Evolutionary conservation across 768 basidiomycete species (phyloP).

Genomic region (Amyloporia xantha): DNA sequence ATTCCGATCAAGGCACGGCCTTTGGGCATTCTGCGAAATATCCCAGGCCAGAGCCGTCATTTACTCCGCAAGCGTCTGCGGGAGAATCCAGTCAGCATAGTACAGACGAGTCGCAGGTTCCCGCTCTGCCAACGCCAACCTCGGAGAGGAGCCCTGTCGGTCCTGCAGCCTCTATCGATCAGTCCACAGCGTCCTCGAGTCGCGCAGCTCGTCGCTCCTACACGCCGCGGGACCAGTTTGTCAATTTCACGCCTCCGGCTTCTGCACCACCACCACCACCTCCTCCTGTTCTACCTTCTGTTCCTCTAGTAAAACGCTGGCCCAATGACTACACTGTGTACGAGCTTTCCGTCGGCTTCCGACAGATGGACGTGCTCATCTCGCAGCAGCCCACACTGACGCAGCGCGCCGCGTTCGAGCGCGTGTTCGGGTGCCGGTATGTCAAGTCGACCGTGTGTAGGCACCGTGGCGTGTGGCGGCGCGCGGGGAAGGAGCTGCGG

Average conservation of each 20-base stretch:
- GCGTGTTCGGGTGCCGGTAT: slow-evolving; percentile 63
- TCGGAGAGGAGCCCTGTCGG: background rate
- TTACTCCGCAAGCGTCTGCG: background rate
- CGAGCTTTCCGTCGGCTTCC: slow-evolving; percentile 58
- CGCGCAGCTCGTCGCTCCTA: background rate
- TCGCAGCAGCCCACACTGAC: slow-evolving; percentile 38
- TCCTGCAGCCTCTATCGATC: background rate
- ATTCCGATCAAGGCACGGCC: background rate
- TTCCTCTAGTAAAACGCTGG: slow-evolving; percentile 63
- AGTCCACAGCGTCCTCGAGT: background rate
- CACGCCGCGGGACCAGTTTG: background rate
- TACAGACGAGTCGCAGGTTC: background rate
- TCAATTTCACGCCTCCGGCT: background rate
- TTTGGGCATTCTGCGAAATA: background rate
- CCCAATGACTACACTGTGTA: slow-evolving; percentile 70
- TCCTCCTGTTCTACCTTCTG: slow-evolving; percentile 24
- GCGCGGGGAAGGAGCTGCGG: slow-evolving; percentile 41
- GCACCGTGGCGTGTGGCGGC: slow-evolving; percentile 62
- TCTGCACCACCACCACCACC: slow-evolving; percentile 6
- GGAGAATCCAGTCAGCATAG: background rate
- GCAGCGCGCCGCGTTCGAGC: slow-evolving; percentile 62
- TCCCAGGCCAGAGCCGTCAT: background rate
- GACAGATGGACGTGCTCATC: slow-evolving; percentile 37
- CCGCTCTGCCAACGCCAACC: background rate
- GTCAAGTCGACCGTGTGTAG: slow-evolving; percentile 71